phyloP scores from a whole-genome alignment of 768 basidiomycete species.

The Clitopilus passeckerianus region DNA sequence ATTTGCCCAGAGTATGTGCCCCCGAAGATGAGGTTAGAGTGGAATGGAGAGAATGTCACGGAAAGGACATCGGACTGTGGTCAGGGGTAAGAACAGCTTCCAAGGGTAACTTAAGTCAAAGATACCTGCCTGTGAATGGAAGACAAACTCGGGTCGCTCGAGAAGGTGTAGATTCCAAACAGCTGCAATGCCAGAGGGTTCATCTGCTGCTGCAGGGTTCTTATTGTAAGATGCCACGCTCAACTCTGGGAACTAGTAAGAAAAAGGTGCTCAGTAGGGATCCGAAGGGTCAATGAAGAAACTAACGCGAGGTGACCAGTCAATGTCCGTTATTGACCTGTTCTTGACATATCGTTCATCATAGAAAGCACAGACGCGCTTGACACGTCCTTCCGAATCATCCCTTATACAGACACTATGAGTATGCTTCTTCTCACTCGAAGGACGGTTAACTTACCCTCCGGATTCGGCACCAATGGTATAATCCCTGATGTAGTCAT shows the following conservation, averaged over 20 bases:
- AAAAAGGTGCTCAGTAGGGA: neutral
- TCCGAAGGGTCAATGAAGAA: neutral
- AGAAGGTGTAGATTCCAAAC: conserved; percentile 96
- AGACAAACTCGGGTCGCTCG: conserved; percentile 95
- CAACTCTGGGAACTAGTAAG: conserved; percentile 83
- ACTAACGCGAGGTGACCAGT: conserved; percentile 94
- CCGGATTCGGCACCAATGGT: conserved; percentile 84
- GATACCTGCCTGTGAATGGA: conserved; percentile 87
- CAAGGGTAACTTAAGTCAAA: conserved; percentile 2
- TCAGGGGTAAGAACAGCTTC: conserved; percentile 8
- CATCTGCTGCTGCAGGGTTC: conserved; percentile 88
- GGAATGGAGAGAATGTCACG: conserved; percentile 95
- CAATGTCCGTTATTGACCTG: conserved; percentile 91
- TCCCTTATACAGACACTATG: conserved; percentile 46
- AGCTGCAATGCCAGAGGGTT: conserved; percentile 95
- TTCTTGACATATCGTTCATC: conserved; percentile 92
- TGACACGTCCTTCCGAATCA: conserved; percentile 87
- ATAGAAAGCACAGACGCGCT: conserved; percentile 90
- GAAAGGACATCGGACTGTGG: conserved; percentile 93
- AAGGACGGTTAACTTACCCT: conserved; percentile 48
- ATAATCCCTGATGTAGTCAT: conserved; percentile 97
- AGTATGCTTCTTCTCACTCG: neutral
- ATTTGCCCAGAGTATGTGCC: conserved; percentile 99
- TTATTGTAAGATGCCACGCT: conserved; percentile 97
- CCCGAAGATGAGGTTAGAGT: conserved; percentile 94